Evolutionary conservation across 2,329 filamentous ascomycete genomes (phyloP).

Genomic region (Kalaharituber pfeilii): DNA sequence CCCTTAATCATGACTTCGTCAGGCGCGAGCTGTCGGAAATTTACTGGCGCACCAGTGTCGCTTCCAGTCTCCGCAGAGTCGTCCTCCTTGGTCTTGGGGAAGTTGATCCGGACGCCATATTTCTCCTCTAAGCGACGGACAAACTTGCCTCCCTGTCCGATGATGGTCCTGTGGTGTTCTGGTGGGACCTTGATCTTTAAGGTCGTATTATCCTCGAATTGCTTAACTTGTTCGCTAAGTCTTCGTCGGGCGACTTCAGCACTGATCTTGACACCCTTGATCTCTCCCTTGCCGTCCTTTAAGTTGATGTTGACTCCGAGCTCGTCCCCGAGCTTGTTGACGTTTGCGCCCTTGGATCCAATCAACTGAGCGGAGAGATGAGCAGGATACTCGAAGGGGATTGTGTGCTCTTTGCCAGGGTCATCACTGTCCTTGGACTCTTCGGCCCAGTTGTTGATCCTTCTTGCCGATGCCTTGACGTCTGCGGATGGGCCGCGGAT

Average conservation of each 20-base stretch:
- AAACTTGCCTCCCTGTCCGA: conserved; percentile 69
- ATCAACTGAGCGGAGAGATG: conserved; percentile 80
- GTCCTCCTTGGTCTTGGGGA: conserved; percentile 58
- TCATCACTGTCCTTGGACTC: conserved; percentile 39
- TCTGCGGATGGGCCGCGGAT: conserved; percentile 24
- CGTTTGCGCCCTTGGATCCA: conserved; percentile 48
- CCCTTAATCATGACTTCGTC: conserved; percentile 87
- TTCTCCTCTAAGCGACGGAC: conserved; percentile 84
- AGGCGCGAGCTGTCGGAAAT: conserved; percentile 49
- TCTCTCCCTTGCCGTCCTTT: conserved; percentile 80
- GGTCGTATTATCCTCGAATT: conserved; percentile 78
- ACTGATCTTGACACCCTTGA: conserved; percentile 92
- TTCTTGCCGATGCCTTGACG: conserved; percentile 45
- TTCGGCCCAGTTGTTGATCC: conserved; percentile 49
- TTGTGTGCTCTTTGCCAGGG: conserved; percentile 40
- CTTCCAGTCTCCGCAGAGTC: conserved; percentile 52
- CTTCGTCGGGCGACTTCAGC: conserved; percentile 70
- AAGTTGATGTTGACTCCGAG: conserved; percentile 69
- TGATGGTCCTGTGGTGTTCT: conserved; percentile 85
- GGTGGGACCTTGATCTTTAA: conserved; percentile 78
- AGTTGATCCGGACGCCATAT: conserved; percentile 90
- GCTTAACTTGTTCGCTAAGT: conserved; percentile 61
- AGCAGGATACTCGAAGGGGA: conserved; percentile 82
- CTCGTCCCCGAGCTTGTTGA: conserved; percentile 50
- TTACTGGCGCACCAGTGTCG: conserved; percentile 36